phyloP scores from a whole-genome alignment of 2,329 filamentous ascomycete species.

The Salinomyces thailandicus region DNA sequence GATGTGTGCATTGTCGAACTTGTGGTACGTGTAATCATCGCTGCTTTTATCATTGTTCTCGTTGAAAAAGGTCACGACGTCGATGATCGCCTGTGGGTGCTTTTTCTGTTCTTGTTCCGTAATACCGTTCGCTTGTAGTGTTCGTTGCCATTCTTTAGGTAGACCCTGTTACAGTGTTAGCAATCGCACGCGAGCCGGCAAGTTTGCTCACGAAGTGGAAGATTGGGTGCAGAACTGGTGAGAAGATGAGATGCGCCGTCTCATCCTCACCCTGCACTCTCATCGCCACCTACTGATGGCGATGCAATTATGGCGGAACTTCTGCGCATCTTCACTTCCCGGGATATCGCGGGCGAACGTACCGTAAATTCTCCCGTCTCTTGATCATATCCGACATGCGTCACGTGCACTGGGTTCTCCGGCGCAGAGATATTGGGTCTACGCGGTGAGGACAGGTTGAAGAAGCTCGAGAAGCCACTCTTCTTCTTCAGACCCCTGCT shows the following conservation, averaged over 20 bases:
- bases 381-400: conserved; percentile 95
- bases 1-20: conserved; percentile 79
- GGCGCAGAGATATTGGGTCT: conserved; percentile 93
- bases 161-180: conserved; percentile 49
- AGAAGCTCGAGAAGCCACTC: conserved; percentile 76
- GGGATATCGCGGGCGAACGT: no score
- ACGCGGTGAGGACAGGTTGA: conserved; percentile 74
- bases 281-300: no score
- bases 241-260: no score
- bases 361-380: conserved; percentile 93
- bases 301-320: no score
- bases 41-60: conserved; percentile 73
- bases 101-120: conserved; percentile 91
- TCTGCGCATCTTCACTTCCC: no score
- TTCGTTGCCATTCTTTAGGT: conserved; percentile 93
- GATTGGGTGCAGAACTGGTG: no score
- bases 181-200: no score
- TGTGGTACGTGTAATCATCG: conserved; percentile 87
- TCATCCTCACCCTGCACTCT: no score
- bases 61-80: conserved; percentile 95
- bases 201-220: no score
- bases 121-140: conserved; percentile 91
- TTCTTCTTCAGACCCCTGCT: conserved; percentile 64
- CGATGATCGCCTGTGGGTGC: conserved; percentile 88
- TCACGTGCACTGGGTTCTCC: conserved; percentile 95